Conservation (phyloP, 1,284 basidiomycete species). For the Fomitopsis schrenkii region DNA sequence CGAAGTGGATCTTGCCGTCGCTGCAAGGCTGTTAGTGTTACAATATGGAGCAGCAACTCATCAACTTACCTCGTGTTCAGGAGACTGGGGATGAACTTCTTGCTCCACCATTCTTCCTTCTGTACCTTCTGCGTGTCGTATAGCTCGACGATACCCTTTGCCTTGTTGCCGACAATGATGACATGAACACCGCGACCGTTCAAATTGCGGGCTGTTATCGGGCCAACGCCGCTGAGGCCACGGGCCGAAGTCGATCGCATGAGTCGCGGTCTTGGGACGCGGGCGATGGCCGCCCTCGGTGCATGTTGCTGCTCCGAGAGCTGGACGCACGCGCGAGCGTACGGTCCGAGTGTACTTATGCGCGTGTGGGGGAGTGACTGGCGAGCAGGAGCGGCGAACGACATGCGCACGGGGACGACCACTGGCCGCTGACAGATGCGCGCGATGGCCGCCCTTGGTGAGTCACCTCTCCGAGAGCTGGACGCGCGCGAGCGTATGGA, state of each 20-base stretch:
- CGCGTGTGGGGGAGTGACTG: no score
- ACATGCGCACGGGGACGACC: no score
- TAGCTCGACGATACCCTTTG: conserved; percentile 82
- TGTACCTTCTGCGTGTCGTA: conserved; percentile 67
- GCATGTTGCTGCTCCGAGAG: conserved; percentile 95
- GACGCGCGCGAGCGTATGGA: no score
- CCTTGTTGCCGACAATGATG: conserved; percentile 82
- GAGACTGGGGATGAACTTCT: conserved; percentile 80
- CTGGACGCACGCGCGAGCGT: no score
- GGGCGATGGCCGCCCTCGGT: no score
- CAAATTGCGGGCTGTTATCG: conserved; percentile 84
- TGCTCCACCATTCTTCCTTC: conserved; percentile 87
- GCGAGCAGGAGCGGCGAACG: no score
- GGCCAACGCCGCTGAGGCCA: conserved; percentile 90
- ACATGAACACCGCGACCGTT: conserved; percentile 93
- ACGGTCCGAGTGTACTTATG: no score
- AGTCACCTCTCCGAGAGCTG: no score
- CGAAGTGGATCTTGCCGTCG: conserved; percentile 88
- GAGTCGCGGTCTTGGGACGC: conserved; percentile 87
- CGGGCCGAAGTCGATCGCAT: conserved; percentile 97
- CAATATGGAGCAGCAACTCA: no score
- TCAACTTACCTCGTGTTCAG: conserved; percentile 79
- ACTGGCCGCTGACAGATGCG: no score
- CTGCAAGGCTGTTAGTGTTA: conserved; percentile 33
- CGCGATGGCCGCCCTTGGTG: no score